Conservation (phyloP, 257 asterid genomes). For the Solanum sparsipilum region DNA sequence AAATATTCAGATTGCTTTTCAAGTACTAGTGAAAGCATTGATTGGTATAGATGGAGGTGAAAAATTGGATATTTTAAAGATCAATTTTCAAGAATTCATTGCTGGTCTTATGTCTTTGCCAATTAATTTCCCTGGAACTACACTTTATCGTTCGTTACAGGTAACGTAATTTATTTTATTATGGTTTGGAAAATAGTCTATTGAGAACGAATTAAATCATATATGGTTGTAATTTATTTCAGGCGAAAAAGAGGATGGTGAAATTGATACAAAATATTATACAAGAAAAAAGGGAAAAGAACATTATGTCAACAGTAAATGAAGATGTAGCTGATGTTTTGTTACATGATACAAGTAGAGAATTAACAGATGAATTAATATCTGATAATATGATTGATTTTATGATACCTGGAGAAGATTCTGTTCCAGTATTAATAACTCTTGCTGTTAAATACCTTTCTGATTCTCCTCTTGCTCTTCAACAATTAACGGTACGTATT, state of each 20-base stretch:
- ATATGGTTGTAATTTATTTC: background rate
- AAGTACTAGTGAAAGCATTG: conserved; percentile 72
- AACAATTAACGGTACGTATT: conserved; percentile 44
- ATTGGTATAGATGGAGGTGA: conserved; percentile 61
- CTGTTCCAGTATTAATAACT: conserved; percentile 82
- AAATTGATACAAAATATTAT: conserved; percentile 53
- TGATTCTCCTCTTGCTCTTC: conserved; percentile 61
- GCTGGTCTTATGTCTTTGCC: conserved; percentile 92
- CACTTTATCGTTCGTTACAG: conserved; percentile 73
- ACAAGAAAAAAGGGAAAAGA: conserved; percentile 30
- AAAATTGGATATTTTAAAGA: conserved; percentile 58
- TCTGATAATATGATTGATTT: conserved; percentile 77
- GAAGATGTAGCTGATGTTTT: conserved; percentile 66
- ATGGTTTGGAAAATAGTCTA: background rate
- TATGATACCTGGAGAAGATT: conserved; percentile 97
- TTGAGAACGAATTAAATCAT: background rate
- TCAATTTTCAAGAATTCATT: conserved; percentile 79
- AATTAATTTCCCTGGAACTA: conserved; percentile 70
- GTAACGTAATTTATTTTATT: conserved; percentile 7
- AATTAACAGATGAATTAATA: conserved; percentile 55
- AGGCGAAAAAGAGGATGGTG: conserved; percentile 80
- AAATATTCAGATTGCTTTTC: conserved; percentile 59
- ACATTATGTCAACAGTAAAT: background rate
- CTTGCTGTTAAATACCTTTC: conserved; percentile 80
- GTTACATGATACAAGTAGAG: conserved; percentile 38